Evolutionary conservation across 2,329 filamentous ascomycete genomes (phyloP).

Genomic region (Ceratocystis ficicola): DNA sequence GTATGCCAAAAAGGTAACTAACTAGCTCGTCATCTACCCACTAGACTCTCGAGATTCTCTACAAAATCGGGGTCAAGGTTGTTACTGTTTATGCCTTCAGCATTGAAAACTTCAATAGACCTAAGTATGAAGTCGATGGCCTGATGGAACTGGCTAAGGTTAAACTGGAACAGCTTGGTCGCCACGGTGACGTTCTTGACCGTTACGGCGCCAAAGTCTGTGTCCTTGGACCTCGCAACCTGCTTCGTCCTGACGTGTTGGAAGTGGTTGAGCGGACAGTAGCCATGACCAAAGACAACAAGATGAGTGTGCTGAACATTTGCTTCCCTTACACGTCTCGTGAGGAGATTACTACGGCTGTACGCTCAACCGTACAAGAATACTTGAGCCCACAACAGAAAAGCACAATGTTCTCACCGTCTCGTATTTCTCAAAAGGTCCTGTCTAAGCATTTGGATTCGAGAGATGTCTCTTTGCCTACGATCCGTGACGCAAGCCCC

Average conservation of each 20-base stretch:
- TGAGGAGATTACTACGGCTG: constrained; percentile 85
- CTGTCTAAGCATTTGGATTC: constrained; percentile 50
- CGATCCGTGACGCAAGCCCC: constrained; percentile 40
- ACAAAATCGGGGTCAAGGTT: constrained; percentile 91
- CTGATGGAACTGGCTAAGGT: constrained; percentile 97
- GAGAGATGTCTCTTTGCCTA: constrained; percentile 34
- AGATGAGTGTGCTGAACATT: constrained; percentile 69
- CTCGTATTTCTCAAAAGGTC: constrained; percentile 76
- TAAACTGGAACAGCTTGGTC: constrained; percentile 79
- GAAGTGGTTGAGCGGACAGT: constrained; percentile 79
- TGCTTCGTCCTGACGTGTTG: constrained; percentile 78
- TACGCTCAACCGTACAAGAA: constrained; percentile 75
- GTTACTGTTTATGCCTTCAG: constrained; percentile 98
- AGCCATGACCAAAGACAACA: constrained; percentile 76
- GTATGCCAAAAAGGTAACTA: background rate
- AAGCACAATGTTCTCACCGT: constrained; percentile 70
- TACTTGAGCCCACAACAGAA: constrained; percentile 55
- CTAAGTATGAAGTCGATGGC: constrained; percentile 90
- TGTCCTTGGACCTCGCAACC: constrained; percentile 69
- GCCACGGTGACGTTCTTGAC: constrained; percentile 86
- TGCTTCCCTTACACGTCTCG: constrained; percentile 96
- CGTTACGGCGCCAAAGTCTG: constrained; percentile 81
- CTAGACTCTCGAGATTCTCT: constrained; percentile 90
- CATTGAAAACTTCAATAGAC: constrained; percentile 97
- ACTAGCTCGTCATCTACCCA: background rate